A percentile compares a stretch with the other conserved stretches of the same genome.
These are phyloP conservation scores for Acanthamoeba healyi DNA, from an alignment of 208 protist species.

Conservation along the genomic window DNA sequence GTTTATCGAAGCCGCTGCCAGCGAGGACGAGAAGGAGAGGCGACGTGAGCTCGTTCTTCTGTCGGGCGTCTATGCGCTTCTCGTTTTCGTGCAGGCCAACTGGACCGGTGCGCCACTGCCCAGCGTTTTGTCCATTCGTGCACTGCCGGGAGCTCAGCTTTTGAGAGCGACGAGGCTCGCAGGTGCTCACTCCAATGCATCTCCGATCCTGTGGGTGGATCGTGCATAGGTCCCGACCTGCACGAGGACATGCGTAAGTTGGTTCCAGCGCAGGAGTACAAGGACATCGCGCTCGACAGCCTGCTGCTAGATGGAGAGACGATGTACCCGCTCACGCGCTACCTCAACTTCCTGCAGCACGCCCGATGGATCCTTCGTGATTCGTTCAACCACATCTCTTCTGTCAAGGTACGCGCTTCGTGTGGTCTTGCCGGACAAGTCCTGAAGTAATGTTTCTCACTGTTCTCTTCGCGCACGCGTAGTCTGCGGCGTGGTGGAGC, in stretches of 20 bases:
- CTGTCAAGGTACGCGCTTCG: neutral
- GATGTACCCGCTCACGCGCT: constrained; percentile 17
- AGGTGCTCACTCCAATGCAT: too few species aligned
- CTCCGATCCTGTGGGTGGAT: too few species aligned
- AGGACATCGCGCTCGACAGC: constrained; percentile 9
- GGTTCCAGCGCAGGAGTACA: neutral
- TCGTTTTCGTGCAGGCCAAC: constrained; percentile 54
- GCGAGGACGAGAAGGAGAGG: constrained; percentile 26
- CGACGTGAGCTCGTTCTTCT: neutral
- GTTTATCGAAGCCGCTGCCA: neutral
- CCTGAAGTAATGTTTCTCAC: neutral
- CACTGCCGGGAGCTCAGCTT: too few species aligned
- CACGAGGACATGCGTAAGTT: neutral
- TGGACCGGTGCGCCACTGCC: constrained; percentile 36
- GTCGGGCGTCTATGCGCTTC: constrained; percentile 25
- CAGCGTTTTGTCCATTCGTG: too few species aligned
- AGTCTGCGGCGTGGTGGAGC: constrained; percentile 53
- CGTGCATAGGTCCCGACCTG: neutral
- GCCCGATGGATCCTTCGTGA: constrained; percentile 21
- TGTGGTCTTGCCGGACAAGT: too few species aligned
- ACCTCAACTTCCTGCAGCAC: constrained; percentile 20
- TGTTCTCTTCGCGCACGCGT: neutral
- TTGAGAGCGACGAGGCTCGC: too few species aligned
- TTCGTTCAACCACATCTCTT: neutral
- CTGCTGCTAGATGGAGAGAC: constrained; percentile 39